Conservation (phyloP, 371 early-diverging fungal genomes). For the Fennellomyces sp. region DNA sequence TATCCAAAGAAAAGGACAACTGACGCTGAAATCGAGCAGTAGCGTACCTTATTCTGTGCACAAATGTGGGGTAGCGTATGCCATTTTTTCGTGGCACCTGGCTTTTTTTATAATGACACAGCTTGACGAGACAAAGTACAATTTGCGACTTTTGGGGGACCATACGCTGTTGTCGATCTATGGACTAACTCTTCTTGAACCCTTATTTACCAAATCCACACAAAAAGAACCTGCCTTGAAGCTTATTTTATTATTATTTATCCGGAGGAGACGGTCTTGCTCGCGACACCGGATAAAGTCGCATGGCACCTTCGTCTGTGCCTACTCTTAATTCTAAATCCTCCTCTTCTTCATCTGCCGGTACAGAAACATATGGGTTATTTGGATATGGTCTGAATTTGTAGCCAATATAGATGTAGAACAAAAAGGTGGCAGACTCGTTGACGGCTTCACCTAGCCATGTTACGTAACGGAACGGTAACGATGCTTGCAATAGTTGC, state of each 20-base stretch:
- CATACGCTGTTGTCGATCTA: too few species aligned
- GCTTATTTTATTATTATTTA: neutral
- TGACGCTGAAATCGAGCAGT: too few species aligned
- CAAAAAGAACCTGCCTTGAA: too few species aligned
- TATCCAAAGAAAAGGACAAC: neutral
- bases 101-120: too few species aligned
- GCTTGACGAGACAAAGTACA: too few species aligned
- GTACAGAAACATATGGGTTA: constrained; percentile 57
- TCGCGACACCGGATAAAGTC: constrained; percentile 13
- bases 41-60: too few species aligned
- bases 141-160: too few species aligned
- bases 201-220: too few species aligned
- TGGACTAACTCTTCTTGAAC: too few species aligned
- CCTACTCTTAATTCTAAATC: constrained; percentile 13
- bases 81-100: too few species aligned
- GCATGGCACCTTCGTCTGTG: neutral
- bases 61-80: too few species aligned
- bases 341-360: constrained; percentile 34
- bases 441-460: constrained; percentile 59
- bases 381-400: constrained; percentile 56
- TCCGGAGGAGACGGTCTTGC: neutral
- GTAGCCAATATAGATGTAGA: constrained; percentile 54
- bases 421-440: constrained; percentile 52
- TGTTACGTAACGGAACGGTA: constrained; percentile 55
- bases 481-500: constrained; percentile 47